Conservation (phyloP, 148 eudicot species). For the Nepenthes gracilis region DNA sequence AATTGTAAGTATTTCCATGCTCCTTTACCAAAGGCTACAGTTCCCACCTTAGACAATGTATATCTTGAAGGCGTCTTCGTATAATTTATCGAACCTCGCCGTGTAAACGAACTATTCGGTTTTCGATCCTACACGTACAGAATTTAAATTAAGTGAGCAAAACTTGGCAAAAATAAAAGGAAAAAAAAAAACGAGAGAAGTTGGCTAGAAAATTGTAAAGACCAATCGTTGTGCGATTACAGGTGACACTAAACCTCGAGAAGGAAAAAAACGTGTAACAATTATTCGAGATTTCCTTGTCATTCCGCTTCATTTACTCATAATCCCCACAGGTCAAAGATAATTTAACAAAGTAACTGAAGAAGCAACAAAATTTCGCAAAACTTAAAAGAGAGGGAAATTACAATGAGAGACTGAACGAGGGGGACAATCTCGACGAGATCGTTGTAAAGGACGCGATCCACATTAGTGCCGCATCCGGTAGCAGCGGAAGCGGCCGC, state of each 20-base stretch:
- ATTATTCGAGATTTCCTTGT: too few relatives aligned
- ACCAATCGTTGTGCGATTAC: too few relatives aligned
- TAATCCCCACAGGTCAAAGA: too few relatives aligned
- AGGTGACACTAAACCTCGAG: too few relatives aligned
- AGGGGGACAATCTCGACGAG: constrained; percentile 77
- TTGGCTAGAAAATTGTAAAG: too few relatives aligned
- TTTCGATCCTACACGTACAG: constrained; percentile 41
- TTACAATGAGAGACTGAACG: constrained; percentile 74
- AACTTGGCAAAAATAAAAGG: neutral
- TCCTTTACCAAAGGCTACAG: neutral
- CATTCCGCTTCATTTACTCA: too few relatives aligned
- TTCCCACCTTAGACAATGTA: constrained; percentile 51
- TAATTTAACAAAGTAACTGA: too few relatives aligned
- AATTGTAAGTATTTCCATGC: neutral
- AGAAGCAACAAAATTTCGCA: neutral
- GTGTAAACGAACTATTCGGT: constrained; percentile 44
- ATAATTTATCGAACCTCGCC: constrained; percentile 60
- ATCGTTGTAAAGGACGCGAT: constrained; percentile 49
- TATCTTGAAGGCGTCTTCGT: constrained; percentile 79
- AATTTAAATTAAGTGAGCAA: neutral
- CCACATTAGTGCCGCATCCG: constrained; percentile 23
- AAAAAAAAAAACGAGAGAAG: neutral
- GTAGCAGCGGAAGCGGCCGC: constrained; percentile 14
- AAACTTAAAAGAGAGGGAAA: constrained; percentile 5
- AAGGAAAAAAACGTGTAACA: too few relatives aligned